Conservation (phyloP, 108 stramenopile genomes). For the Craspedostauros australis region DNA sequence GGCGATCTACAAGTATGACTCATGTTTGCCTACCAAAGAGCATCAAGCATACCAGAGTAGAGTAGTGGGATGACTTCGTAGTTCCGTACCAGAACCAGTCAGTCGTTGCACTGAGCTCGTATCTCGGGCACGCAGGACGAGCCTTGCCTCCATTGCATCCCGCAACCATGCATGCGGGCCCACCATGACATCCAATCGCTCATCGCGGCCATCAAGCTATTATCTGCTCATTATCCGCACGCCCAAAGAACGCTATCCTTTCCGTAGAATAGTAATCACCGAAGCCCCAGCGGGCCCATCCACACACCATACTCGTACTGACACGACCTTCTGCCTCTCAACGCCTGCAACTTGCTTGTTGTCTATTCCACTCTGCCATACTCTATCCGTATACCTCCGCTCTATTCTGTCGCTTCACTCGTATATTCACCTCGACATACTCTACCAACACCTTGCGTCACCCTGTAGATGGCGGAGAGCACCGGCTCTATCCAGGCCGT, state of each 20-base stretch:
- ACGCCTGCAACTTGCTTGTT: not conserved
- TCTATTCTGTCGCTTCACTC: constrained; percentile 6
- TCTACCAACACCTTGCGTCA: too few relatives aligned
- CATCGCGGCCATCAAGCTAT: constrained; percentile 34
- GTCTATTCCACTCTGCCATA: not conserved
- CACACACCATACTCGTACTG: too few relatives aligned
- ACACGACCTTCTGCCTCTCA: too few relatives aligned
- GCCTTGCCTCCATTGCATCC: not conserved
- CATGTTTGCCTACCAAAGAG: too few relatives aligned
- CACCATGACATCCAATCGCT: constrained; percentile 26
- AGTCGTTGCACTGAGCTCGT: too few relatives aligned
- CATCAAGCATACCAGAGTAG: too few relatives aligned
- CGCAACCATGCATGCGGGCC: not conserved
- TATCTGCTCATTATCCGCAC: constrained; percentile 32
- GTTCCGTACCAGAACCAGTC: too few relatives aligned
- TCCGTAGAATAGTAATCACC: not conserved
- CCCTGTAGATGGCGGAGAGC: constrained; percentile 36
- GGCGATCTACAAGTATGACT: too few relatives aligned
- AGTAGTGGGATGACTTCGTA: too few relatives aligned
- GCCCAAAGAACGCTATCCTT: constrained; percentile 56
- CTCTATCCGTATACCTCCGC: not conserved
- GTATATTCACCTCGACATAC: constrained; percentile 6
- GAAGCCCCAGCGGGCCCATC: too few relatives aligned
- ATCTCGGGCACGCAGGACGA: not conserved
- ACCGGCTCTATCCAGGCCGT: not conserved